Evolutionary conservation across 1,284 basidiomycete species (phyloP).

Genomic region (Leccinum pallidistipes): DNA sequence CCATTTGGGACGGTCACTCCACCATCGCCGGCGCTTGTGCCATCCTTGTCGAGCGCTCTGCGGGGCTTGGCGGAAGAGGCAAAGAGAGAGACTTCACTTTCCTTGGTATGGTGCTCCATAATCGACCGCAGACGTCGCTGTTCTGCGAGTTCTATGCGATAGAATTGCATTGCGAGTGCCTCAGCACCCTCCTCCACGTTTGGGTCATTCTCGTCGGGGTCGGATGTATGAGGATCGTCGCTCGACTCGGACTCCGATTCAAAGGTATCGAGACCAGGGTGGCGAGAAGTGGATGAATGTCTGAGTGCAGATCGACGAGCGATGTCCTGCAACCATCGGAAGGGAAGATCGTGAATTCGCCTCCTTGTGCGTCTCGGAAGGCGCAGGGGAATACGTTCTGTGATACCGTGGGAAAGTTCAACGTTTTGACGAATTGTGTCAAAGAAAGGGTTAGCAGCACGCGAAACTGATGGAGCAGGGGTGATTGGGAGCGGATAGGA

Average conservation of each 20-base stretch:
- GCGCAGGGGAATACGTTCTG: conserved; percentile 77
- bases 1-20: conserved; percentile 12
- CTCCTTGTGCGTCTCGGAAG: conserved; percentile 63
- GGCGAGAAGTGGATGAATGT: conserved; percentile 53
- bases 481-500: conserved; percentile 23
- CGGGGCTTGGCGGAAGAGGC: conserved; percentile 7
- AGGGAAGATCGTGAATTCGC: conserved; percentile 76
- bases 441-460: conserved; percentile 77
- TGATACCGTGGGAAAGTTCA: conserved; percentile 85
- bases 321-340: conserved; percentile 78
- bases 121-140: conserved; percentile 87
- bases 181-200: conserved; percentile 69
- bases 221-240: conserved; percentile 35
- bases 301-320: conserved; percentile 48
- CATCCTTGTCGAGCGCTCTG: conserved; percentile 7
- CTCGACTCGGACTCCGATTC: conserved; percentile 40
- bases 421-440: conserved; percentile 95
- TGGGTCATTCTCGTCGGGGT: conserved; percentile 37
- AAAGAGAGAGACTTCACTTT: conserved; percentile 32
- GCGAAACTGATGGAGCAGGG: conserved; percentile 18
- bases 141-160: conserved; percentile 87
- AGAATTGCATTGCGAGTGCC: conserved; percentile 87
- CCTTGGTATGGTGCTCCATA: conserved; percentile 86
- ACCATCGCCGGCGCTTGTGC: neutral
- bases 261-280: conserved; percentile 68